Evolutionary conservation across 768 basidiomycete genomes (phyloP).

Genomic region (Boletus rubropictus): DNA sequence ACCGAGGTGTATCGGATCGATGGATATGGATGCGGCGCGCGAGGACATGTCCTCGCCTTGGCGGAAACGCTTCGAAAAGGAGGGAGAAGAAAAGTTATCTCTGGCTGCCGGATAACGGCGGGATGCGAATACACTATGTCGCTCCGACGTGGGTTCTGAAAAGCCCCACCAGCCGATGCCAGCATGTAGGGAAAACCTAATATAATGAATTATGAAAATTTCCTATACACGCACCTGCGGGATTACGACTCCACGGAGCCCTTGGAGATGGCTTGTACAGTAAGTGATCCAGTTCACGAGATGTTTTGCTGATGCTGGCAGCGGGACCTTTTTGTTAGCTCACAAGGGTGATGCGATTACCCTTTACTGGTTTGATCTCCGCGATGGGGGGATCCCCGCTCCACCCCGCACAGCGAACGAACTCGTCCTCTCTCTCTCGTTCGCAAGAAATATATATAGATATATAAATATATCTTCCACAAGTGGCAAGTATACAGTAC

Average conservation of each 20-base stretch:
- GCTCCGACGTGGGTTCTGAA: neutral
- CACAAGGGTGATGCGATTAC: constrained; percentile 5
- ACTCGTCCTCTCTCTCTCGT: too few species aligned
- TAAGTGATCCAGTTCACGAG: too few species aligned
- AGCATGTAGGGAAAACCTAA: neutral
- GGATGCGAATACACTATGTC: neutral
- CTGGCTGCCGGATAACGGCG: too few species aligned
- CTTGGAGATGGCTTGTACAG: constrained; percentile 18
- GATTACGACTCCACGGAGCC: constrained; percentile 20
- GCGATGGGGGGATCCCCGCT: constrained; percentile 14
- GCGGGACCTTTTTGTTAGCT: constrained; percentile 1
- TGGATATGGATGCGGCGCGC: neutral
- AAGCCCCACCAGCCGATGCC: neutral
- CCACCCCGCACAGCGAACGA: too few species aligned
- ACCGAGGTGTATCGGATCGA: neutral
- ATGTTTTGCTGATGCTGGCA: constrained; percentile 8
- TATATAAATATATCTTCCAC: constrained; percentile 1
- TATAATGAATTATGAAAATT: neutral
- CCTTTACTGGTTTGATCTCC: constrained; percentile 26
- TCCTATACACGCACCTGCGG: neutral
- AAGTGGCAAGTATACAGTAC: constrained; percentile 13
- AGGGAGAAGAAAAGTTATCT: neutral
- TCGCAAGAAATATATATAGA: constrained; percentile 8
- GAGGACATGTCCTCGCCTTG: neutral
- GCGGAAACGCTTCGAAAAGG: neutral